phyloP scores from a whole-genome alignment of 2,329 filamentous ascomycete species.

The Emericellopsis atlantica region DNA sequence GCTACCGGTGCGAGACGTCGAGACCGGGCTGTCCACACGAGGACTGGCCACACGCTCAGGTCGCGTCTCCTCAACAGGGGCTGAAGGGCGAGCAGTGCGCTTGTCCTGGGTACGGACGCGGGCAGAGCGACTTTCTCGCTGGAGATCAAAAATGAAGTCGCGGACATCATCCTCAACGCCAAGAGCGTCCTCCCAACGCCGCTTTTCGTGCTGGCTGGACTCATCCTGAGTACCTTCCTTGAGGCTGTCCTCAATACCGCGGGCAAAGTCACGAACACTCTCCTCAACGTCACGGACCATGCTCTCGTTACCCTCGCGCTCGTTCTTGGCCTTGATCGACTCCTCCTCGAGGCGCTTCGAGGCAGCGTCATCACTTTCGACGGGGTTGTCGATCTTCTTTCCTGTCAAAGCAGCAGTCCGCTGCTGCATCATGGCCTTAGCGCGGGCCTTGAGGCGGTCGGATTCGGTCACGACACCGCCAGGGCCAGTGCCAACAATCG shows the following conservation, averaged over 20 bases:
- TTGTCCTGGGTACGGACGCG: conserved; percentile 51
- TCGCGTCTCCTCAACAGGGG: conserved; percentile 28
- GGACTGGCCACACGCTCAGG: conserved; percentile 25
- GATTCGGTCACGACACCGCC: conserved; percentile 85
- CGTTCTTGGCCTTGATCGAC: conserved; percentile 64
- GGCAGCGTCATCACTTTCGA: conserved; percentile 59
- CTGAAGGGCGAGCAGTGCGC: conserved; percentile 27
- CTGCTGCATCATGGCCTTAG: conserved; percentile 98
- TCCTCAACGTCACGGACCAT: conserved; percentile 98
- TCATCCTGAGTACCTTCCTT: conserved; percentile 68
- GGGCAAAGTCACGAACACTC: conserved; percentile 79
- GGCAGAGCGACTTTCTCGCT: conserved; percentile 70
- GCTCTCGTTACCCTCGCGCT: conserved; percentile 86
- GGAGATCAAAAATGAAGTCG: conserved; percentile 95
- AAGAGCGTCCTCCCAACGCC: conserved; percentile 90
- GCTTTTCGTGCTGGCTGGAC: conserved; percentile 75
- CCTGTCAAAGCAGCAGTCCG: conserved; percentile 86
- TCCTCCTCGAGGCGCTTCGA: conserved; percentile 84
- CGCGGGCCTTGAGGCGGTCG: conserved; percentile 85
- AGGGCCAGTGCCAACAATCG: conserved; percentile 84
- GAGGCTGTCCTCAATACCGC: conserved; percentile 72
- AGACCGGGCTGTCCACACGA: conserved; percentile 37
- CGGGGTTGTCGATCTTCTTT: conserved; percentile 52
- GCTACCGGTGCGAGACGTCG: conserved; percentile 37
- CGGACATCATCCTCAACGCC: conserved; percentile 94